Evolutionary conservation across 352 stramenopile species (phyloP), one percentile per base, ranked within the genome.

Genomic region (Phytopythium litorale): DNA sequence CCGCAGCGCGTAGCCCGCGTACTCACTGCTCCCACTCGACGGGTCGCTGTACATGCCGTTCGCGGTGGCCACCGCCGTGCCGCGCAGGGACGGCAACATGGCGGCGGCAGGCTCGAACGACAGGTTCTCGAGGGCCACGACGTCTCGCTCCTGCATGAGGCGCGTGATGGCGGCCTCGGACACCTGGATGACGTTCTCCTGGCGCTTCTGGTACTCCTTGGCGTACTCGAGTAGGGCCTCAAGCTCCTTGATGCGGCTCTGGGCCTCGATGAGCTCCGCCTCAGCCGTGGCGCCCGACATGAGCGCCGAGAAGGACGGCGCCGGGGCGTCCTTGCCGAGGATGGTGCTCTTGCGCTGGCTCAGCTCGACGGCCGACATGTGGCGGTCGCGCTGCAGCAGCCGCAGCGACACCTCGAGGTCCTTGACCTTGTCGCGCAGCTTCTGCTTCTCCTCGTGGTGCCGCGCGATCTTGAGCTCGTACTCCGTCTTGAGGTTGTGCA

Each of bases 401-500:
- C 80, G 78, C 23, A 88, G 58, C 19, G 80, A 86, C 1, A 88
- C 80, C 67, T 88, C 80, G 3, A 90, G 66, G 64, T 90, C 80
- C 45, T 87, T 85, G n/a, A 88, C 76, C 53, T 90, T 87, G 18
- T 88, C 80, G 16, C 80, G 74, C 12, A 90, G 58, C 33, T 90
- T 90, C 18, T 88, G 76, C 54, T 88, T 90, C 51, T 90, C 80
- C 45, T 88, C 80, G 28, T 88, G 80, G 52, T 88, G 80, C 3
- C 80, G 73, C 3, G 76, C 73, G 35, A 90, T 77, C 57, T 90
- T 87, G 25, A 88, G 65, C 46, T 90, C 80, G 43, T 87, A 90
- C 56, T 88, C 80, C 1, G 80, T 83, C 11, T 71, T 76, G 30
- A 87, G 25, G 18, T 79, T 72, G 40, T 83, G 75, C 3, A 88